Evolutionary conservation across 2,329 filamentous ascomycete genomes (phyloP).

Genomic region (Spiromastix sp.): DNA sequence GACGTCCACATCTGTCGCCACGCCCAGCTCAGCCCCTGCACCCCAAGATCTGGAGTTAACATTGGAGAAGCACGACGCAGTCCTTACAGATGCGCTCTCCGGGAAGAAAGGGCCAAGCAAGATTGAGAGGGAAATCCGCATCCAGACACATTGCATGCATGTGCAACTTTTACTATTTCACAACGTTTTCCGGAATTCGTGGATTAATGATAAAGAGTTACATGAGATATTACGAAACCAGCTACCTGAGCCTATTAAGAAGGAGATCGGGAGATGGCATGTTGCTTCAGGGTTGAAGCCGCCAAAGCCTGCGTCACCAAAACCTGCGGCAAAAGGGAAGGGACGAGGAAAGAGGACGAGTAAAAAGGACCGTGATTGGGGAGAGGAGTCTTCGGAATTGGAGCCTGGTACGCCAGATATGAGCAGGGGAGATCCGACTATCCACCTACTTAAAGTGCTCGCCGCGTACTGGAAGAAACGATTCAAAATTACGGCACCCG

Average conservation of each 20-base stretch:
- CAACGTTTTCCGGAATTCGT: slow-evolving; percentile 74
- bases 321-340: slow-evolving; percentile 32
- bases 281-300: slow-evolving; percentile 50
- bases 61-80: slow-evolving; percentile 41
- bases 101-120: slow-evolving; percentile 79
- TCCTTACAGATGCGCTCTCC: slow-evolving; percentile 50
- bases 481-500: slow-evolving; percentile 67
- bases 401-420: slow-evolving; percentile 64
- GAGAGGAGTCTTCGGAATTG: slow-evolving; percentile 54
- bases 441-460: slow-evolving; percentile 65
- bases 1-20: slow-evolving; percentile 22
- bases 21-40: slow-evolving; percentile 36
- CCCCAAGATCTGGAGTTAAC: slow-evolving; percentile 66
- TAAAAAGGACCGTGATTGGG: slow-evolving; percentile 55
- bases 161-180: slow-evolving; percentile 83
- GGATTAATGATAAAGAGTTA: slow-evolving; percentile 66
- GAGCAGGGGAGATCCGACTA: slow-evolving; percentile 72
- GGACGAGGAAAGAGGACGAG: slow-evolving; percentile 29
- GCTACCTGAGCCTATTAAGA: slow-evolving; percentile 55
- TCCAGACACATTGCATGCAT: slow-evolving; percentile 76
- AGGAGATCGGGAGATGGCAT: slow-evolving; percentile 64
- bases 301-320: slow-evolving; percentile 31
- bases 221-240: slow-evolving; percentile 69
- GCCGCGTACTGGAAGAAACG: slow-evolving; percentile 78
- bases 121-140: slow-evolving; percentile 66